These are phyloP conservation scores for Fusarium foetens DNA, from an alignment of 2,329 filamentous ascomycete species.

Conservation along the genomic window DNA sequence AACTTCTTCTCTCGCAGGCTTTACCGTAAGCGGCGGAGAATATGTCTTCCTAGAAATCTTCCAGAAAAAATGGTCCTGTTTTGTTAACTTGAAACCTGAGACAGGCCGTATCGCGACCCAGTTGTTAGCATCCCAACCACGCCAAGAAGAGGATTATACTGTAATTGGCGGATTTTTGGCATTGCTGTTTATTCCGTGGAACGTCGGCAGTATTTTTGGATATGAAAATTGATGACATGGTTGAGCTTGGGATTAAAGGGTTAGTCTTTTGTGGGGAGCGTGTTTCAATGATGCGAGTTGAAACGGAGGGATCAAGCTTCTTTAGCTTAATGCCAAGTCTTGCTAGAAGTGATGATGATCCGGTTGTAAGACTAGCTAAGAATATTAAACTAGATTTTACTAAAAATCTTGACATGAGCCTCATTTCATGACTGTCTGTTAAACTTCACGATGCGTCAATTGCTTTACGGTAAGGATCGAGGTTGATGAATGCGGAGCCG, in stretches of 20 bases:
- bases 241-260: constrained; percentile 18
- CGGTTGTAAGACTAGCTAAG: fast-evolving
- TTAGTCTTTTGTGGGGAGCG: constrained; percentile 1
- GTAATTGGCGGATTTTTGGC: constrained; percentile 11
- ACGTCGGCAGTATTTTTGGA: neutral
- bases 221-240: constrained; percentile 4
- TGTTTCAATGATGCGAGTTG: constrained; percentile 7
- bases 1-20: neutral
- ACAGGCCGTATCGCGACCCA: neutral
- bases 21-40: neutral
- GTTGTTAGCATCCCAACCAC: neutral
- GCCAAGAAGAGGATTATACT: neutral
- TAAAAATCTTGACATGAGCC: fast-evolving
- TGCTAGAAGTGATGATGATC: neutral
- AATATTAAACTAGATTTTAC: fast-evolving
- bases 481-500: neutral
- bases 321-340: neutral
- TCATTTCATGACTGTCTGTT: fast-evolving
- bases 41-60: neutral
- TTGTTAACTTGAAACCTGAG: constrained; percentile 10
- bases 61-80: neutral
- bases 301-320: neutral
- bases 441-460: fast-evolving
- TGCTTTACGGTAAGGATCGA: neutral
- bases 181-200: constrained; percentile 6